Evolutionary conservation across 2,329 filamentous ascomycete species (phyloP), one percentile per base, ranked within the genome.

Genomic region (Teratosphaeriaceae sp.): DNA sequence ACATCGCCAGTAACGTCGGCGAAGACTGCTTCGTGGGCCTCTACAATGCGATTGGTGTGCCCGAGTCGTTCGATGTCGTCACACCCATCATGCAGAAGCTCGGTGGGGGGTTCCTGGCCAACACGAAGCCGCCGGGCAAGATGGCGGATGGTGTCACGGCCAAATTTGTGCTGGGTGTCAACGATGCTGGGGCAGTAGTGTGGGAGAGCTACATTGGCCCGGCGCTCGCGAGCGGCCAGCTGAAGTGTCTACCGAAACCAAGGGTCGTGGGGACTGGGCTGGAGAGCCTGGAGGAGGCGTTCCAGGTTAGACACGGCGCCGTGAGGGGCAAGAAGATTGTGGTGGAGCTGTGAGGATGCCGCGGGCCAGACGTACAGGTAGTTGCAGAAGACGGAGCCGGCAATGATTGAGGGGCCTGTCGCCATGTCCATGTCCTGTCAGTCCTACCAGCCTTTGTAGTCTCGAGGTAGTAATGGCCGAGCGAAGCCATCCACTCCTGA

Each of bases 11-110:
- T 11, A 65, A 66, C 19, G 56, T 70, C 11, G 47, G 34, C 13
- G 65, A 62, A 3, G 65, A 62, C 2, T 61, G 66, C 12, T 70
- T 67, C 39, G 54, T 21, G 49, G 69, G 69, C 21, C 56, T 67
- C 13, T 70, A 64, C 46, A 68, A 71, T 45, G 50, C 59, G 31
- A 59, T 62, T 43, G 51, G 57, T 11, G 44, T 35, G n/a, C 35
- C 27, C 12, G 54, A 52, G 3, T 52, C 53, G 19, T 52, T 45
- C 47, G 51, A 55, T 38, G 37, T 47, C 44, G 46, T 46, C 19
- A 22, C 54, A 11, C 46, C 49, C 1, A 52, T 62, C 29, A 33
- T 55, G 2, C 53, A 61, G 44, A 56, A 62, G 51, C 42, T 56
- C 6, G 55, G 57, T 18, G 54, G 54, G 5, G 51, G 50, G 11